Conservation (phyloP, 495 filamentous ascomycete species). For the Penicillium salamii region DNA sequence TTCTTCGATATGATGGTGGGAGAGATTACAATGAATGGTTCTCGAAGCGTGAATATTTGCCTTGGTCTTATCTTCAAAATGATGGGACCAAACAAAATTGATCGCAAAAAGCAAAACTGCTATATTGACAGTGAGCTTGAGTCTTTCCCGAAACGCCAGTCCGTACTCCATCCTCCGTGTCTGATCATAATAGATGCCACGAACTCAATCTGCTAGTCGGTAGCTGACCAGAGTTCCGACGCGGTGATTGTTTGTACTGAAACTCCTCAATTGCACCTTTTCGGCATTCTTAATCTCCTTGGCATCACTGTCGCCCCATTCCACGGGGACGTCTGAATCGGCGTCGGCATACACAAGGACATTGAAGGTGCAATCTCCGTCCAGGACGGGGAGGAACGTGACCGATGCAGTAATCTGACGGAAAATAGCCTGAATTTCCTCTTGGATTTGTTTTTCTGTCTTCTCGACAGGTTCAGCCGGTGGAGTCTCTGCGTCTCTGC, state of each 20-base stretch:
- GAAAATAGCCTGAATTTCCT: constrained; percentile 93
- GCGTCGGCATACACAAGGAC: constrained; percentile 97
- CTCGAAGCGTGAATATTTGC: constrained; percentile 29
- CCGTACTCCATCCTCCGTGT: constrained; percentile 20
- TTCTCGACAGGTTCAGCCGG: constrained; percentile 57
- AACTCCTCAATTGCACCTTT: constrained; percentile 91
- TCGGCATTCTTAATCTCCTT: constrained; percentile 96
- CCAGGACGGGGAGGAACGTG: constrained; percentile 90
- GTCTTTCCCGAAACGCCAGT: constrained; percentile 31
- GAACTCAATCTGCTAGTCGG: constrained; percentile 48
- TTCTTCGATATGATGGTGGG: constrained; percentile 41
- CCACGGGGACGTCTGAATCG: constrained; percentile 92
- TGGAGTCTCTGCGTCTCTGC: constrained; percentile 32
- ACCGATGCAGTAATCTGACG: constrained; percentile 97
- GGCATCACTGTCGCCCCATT: constrained; percentile 98
- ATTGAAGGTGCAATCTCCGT: constrained; percentile 96
- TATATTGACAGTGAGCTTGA: constrained; percentile 4
- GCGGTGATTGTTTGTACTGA: constrained; percentile 88
- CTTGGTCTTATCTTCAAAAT: constrained; percentile 33
- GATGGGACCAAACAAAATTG: constrained; percentile 4
- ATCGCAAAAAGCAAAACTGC: constrained; percentile 2
- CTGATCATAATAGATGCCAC: constrained; percentile 11
- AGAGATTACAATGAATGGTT: constrained; percentile 35
- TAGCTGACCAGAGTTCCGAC: constrained; percentile 97
- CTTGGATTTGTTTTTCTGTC: constrained; percentile 88